Base-by-base conservation (phyloP, 2,329 filamentous ascomycete genomes). In the Penicillium frequentans region DNA sequence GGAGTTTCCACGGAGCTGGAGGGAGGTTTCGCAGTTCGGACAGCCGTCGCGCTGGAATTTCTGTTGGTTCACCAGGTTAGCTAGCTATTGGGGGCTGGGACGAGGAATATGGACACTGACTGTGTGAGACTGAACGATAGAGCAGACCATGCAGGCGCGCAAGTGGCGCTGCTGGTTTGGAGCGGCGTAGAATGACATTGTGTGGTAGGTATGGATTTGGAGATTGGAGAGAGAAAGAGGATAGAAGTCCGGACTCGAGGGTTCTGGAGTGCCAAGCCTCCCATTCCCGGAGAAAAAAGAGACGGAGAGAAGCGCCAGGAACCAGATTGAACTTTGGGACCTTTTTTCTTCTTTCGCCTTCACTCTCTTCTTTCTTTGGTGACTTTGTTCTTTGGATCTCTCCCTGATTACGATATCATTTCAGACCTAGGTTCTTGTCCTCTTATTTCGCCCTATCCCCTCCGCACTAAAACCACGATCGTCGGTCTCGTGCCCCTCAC, bases 81-180 rank as follows among this genome's bases (percentile, higher is more conserved):
- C 39, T 37, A 46, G 19, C 19, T 37, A 14, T 8, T 46, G 39
- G 23, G 16, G 26, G 26, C 27, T 45, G n/a, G 49, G 35, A 24
- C 14, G 27, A 13, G 55, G 51, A 43, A 47, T 50, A 49, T 31
- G 19, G 1, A 44, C 48, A 73, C 84, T 66, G 80, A 92, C 90
- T 64, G 82, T 83, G 70, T 88, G 86, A 59, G 90, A 88, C 82
- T 93, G 91, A 64, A 98, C 91, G 72, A 98, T 90, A 54, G 91
- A 93, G 85, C 95, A 99, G 67, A 98, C 91, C 92, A 99, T 97
- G 82, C 95, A 99, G 70, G 95, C 95, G 77, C 95, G 93, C 66
- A 96, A 85, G 74, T 90, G 88, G 77, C 93, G 90, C 79, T 89
- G 87, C 77, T 95, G 90, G 73, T 82, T 83, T 7, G 90, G 84